phyloP scores from a whole-genome alignment of 768 basidiomycete genomes.

The Punctularia strigosozonata region DNA sequence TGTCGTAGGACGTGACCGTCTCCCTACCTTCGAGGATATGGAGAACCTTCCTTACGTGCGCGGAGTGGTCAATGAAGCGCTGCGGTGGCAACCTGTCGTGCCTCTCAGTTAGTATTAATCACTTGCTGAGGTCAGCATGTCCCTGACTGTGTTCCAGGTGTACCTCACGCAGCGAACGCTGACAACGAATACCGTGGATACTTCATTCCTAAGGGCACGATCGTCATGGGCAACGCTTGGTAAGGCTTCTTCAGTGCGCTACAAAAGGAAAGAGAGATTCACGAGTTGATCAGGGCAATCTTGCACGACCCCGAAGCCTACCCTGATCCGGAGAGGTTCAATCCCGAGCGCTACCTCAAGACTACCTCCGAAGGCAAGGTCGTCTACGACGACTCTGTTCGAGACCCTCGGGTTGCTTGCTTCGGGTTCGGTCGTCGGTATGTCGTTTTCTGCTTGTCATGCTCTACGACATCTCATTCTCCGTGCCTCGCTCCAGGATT shows the following conservation, averaged over 20 bases:
- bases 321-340: constrained; percentile 34
- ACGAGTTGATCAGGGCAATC: constrained; percentile 12
- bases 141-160: neutral
- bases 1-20: constrained; percentile 9
- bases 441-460: neutral
- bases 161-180: neutral
- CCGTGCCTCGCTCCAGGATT: constrained; percentile 2
- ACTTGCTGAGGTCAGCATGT: neutral
- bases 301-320: constrained; percentile 35
- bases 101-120: constrained; percentile 1
- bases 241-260: no score
- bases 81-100: constrained; percentile 8
- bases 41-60: constrained; percentile 11
- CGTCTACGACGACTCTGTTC: constrained; percentile 2
- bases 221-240: neutral
- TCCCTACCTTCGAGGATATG: constrained; percentile 11
- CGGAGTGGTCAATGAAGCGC: constrained; percentile 12
- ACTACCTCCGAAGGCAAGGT: constrained; percentile 3
- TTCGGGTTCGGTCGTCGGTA: constrained; percentile 9
- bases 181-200: neutral
- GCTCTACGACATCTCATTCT: neutral
- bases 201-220: neutral
- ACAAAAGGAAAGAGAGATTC: no score
- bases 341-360: constrained; percentile 30
- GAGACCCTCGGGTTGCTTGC: neutral